Conservation (phyloP, 768 basidiomycete genomes). For the Phylloporus sp. region DNA sequence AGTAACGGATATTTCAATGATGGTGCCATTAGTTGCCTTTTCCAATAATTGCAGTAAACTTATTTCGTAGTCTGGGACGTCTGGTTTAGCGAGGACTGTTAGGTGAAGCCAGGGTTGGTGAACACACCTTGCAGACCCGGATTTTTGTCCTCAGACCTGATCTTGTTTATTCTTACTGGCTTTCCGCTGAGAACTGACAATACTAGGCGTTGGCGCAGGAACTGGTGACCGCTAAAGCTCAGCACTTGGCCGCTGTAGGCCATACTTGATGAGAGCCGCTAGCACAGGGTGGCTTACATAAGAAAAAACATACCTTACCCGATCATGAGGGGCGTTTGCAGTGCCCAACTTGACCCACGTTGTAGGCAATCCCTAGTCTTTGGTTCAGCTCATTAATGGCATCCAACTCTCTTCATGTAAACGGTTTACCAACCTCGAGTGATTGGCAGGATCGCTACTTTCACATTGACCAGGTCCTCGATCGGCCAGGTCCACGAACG, state of each 20-base stretch:
- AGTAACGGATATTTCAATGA: slow-evolving; percentile 95
- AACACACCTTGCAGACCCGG: slow-evolving; percentile 83
- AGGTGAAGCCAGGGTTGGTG: not conserved
- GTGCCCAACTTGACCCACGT: not conserved
- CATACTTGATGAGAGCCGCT: slow-evolving; percentile 24
- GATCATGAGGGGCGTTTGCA: not conserved
- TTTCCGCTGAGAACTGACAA: slow-evolving; percentile 90
- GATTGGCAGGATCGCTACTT: slow-evolving; percentile 68
- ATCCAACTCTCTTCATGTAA: slow-evolving; percentile 21
- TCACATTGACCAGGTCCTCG: slow-evolving; percentile 83
- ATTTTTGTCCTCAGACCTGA: slow-evolving; percentile 89
- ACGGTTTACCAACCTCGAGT: slow-evolving; percentile 34
- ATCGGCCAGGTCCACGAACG: slow-evolving; percentile 85
- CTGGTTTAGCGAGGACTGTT: slow-evolving; percentile 1
- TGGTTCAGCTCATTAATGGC: slow-evolving; percentile 21
- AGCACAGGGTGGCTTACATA: slow-evolving; percentile 24
- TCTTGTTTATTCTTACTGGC: slow-evolving; percentile 77
- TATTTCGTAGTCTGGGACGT: slow-evolving; percentile 78
- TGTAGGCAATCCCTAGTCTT: slow-evolving; percentile 14
- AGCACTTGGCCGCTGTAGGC: slow-evolving; percentile 40
- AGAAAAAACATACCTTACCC: not conserved
- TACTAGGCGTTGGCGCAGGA: slow-evolving; percentile 80
- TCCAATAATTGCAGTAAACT: slow-evolving; percentile 85
- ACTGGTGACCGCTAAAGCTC: slow-evolving; percentile 75
- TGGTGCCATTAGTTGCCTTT: slow-evolving; percentile 88